phyloP scores from a whole-genome alignment of 2,329 filamentous ascomycete genomes.

The Scleromitrula shiraiana region DNA sequence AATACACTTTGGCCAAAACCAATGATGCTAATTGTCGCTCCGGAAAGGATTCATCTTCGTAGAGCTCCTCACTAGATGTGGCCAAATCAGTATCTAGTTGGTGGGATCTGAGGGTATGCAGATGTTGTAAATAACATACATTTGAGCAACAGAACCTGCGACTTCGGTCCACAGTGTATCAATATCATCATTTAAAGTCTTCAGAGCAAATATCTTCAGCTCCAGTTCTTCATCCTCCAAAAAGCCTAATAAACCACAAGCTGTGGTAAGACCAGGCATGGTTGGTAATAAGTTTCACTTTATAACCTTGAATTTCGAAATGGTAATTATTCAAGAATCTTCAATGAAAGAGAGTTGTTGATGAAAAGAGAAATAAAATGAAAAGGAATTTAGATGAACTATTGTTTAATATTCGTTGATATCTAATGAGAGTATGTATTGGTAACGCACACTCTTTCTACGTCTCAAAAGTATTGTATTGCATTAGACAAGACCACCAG shows the following conservation, averaged over 20 bases:
- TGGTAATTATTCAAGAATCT: background rate
- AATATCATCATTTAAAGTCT: conserved; percentile 92
- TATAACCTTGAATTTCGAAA: background rate
- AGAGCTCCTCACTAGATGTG: conserved; percentile 73
- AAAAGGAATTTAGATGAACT: background rate
- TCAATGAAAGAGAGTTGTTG: background rate
- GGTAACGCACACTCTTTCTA: background rate
- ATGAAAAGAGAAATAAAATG: background rate
- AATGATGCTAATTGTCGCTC: conserved; percentile 90
- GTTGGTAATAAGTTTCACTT: conserved; percentile 5
- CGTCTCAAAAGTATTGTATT: background rate
- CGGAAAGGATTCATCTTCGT: conserved; percentile 91
- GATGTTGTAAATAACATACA: conserved; percentile 50
- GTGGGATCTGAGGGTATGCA: background rate
- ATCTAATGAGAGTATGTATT: too few species aligned
- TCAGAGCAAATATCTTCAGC: conserved; percentile 88
- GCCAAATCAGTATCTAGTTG: conserved; percentile 14
- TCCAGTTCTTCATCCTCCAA: conserved; percentile 90
- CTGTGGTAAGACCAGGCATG: conserved; percentile 93
- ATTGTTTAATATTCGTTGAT: background rate
- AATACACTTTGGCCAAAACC: conserved; percentile 96
- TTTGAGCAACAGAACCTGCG: conserved; percentile 82
- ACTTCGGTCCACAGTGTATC: conserved; percentile 98
- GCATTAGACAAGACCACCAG: conserved; percentile 1
- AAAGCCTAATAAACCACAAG: conserved; percentile 90